Evolutionary conservation across 228 moss, liverwort and hornwort genomes (phyloP).

Genomic region (Sphagnum magellanicum): DNA sequence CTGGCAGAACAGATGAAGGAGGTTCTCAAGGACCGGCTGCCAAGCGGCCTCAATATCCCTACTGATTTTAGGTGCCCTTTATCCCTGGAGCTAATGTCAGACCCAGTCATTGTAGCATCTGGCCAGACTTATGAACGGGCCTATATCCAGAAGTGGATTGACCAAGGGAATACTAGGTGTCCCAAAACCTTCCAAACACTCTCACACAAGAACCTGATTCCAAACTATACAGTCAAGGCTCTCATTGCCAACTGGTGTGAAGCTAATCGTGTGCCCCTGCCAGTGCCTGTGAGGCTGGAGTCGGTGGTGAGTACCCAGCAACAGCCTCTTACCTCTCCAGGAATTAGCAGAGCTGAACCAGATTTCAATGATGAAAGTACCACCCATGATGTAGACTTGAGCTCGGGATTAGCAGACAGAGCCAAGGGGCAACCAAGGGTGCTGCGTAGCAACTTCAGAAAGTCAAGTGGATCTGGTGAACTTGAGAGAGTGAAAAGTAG

Average conservation of each 20-base stretch:
- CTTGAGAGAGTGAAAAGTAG: slow-evolving; percentile 39
- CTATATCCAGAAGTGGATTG: slow-evolving; percentile 91
- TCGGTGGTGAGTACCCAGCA: slow-evolving; percentile 19
- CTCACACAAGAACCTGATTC: slow-evolving; percentile 72
- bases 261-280: slow-evolving; percentile 68
- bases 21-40: slow-evolving; percentile 27
- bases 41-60: slow-evolving; percentile 59
- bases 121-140: slow-evolving; percentile 92
- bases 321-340: slow-evolving; percentile 19
- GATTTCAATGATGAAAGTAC: slow-evolving; percentile 21
- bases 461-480: slow-evolving; percentile 33
- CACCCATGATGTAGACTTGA: no score
- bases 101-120: slow-evolving; percentile 91
- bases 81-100: slow-evolving; percentile 94
- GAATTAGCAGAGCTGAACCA: slow-evolving; percentile 19
- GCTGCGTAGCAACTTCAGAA: slow-evolving; percentile 30
- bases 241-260: slow-evolving; percentile 98
- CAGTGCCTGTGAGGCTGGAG: slow-evolving; percentile 56
- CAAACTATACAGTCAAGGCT: slow-evolving; percentile 99
- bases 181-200: slow-evolving; percentile 87
- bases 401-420: slow-evolving; percentile 6
- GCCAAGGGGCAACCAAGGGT: slow-evolving; percentile 19
- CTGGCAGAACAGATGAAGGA: slow-evolving; percentile 40
- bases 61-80: slow-evolving; percentile 95
- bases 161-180: slow-evolving; percentile 67